These are phyloP conservation scores for Salix arbutifolia DNA, from an alignment of 345 rosid genomes.

Conservation along the genomic window DNA sequence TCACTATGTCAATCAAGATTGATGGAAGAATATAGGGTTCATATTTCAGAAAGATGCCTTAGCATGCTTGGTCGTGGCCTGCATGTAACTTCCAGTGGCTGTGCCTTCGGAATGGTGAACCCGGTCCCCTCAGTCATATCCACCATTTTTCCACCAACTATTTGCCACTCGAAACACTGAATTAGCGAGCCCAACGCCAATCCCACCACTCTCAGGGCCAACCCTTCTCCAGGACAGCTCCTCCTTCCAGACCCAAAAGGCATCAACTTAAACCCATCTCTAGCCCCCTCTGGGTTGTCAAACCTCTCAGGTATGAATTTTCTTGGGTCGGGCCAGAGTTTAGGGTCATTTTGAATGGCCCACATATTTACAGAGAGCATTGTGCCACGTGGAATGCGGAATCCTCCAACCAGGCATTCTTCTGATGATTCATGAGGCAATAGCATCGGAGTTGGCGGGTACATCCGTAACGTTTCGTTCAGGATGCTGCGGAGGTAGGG, in stretches of 20 bases:
- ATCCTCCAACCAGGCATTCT: constrained; percentile 34
- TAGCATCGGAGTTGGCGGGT: constrained; percentile 39
- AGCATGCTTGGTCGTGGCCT: constrained; percentile 23
- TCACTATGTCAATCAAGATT: neutral
- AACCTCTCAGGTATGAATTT: constrained; percentile 47
- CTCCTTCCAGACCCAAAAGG: constrained; percentile 48
- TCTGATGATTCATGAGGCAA: constrained; percentile 37
- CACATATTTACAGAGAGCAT: constrained; percentile 36
- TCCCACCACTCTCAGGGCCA: constrained; percentile 27
- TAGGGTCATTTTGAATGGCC: constrained; percentile 41
- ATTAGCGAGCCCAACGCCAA: constrained; percentile 24
- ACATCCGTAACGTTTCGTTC: constrained; percentile 50
- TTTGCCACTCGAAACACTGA: constrained; percentile 39
- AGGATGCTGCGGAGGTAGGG: constrained; percentile 38
- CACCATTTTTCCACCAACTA: constrained; percentile 8
- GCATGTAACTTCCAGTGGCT: constrained; percentile 30
- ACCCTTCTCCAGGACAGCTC: constrained; percentile 39
- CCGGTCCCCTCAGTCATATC: constrained; percentile 35
- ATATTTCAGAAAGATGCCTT: constrained; percentile 18
- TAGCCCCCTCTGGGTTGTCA: constrained; percentile 13
- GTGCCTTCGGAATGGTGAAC: constrained; percentile 29
- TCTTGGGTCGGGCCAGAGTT: constrained; percentile 30
- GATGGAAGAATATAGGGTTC: neutral
- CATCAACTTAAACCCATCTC: constrained; percentile 32
- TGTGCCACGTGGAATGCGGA: constrained; percentile 31